These are phyloP conservation scores for Raddia distichophylla DNA, from an alignment of 176 grass and related monocot species.

Conservation along the genomic window DNA sequence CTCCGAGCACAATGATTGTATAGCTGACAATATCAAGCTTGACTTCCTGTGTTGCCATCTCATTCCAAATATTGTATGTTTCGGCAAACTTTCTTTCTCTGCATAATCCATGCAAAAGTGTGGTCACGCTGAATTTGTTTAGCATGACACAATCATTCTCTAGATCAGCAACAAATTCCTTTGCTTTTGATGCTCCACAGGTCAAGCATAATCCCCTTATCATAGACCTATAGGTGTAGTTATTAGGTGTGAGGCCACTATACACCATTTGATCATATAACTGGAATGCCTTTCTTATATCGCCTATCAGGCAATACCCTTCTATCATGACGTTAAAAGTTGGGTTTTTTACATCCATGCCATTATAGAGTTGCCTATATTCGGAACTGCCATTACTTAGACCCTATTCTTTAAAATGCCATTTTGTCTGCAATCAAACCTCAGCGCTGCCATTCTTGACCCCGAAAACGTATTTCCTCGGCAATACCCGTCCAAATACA, in stretches of 20 bases:
- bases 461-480: no score
- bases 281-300: no score
- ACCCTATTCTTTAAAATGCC: no score
- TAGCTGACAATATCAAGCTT: conserved; percentile 65
- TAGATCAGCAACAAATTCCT: conserved; percentile 67
- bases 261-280: conserved; percentile 74
- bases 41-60: conserved; percentile 64
- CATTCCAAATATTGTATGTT: conserved; percentile 56
- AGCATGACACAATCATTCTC: conserved; percentile 40
- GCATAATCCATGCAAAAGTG: conserved; percentile 72
- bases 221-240: conserved; percentile 74
- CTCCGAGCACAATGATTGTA: conserved; percentile 59
- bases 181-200: conserved; percentile 51
- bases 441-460: no score
- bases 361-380: no score
- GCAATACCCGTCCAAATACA: no score
- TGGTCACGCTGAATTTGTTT: conserved; percentile 66
- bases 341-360: no score
- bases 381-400: no score
- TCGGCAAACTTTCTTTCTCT: conserved; percentile 67
- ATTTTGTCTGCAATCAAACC: no score
- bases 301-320: no score
- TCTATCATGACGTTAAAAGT: no score
- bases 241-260: conserved; percentile 64
- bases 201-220: conserved; percentile 70